A percentile compares a stretch with the other conserved stretches of the same genome.
phyloP scores from a whole-genome alignment of 331 rosid species.

The Pyracantha coccinea region DNA sequence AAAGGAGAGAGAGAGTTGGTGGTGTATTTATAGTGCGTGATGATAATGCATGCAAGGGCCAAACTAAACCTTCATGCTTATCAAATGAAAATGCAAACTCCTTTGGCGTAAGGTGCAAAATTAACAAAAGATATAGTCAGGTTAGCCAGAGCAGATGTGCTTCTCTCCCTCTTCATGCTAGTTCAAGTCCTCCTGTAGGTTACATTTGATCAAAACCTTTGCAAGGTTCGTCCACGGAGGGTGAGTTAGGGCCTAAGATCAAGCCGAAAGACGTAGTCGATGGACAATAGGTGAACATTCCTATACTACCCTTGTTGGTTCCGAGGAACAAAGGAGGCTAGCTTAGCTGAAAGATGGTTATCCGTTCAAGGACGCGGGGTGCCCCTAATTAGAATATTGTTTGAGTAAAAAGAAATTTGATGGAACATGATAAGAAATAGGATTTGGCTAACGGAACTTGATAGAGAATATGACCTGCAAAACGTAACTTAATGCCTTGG shows the following conservation, averaged over 20 bases:
- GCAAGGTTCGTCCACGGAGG: neutral
- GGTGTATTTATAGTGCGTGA: conserved; percentile 38
- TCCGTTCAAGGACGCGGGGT: too few relatives aligned
- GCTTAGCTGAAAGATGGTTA: too few relatives aligned
- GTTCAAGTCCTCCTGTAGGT: too few relatives aligned
- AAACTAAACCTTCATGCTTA: neutral
- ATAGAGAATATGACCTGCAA: neutral
- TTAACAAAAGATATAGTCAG: neutral
- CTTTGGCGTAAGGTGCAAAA: too few relatives aligned
- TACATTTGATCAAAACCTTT: too few relatives aligned
- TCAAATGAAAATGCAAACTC: neutral
- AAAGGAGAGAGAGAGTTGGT: conserved; percentile 15
- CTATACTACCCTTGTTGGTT: neutral
- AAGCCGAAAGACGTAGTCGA: neutral
- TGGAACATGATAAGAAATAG: neutral
- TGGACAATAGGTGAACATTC: neutral
- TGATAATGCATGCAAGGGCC: conserved; percentile 15
- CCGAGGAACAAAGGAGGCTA: too few relatives aligned
- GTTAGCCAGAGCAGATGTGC: too few relatives aligned
- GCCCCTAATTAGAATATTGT: too few relatives aligned
- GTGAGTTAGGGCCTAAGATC: neutral
- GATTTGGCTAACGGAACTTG: neutral
- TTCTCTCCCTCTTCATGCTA: too few relatives aligned
- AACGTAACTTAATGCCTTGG: neutral
- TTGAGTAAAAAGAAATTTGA: neutral